A percentile compares a stretch with the other conserved stretches of the same genome.
These are phyloP conservation scores for Albatrellus ellisii DNA, from an alignment of 768 basidiomycete genomes.

Conservation along the genomic window DNA sequence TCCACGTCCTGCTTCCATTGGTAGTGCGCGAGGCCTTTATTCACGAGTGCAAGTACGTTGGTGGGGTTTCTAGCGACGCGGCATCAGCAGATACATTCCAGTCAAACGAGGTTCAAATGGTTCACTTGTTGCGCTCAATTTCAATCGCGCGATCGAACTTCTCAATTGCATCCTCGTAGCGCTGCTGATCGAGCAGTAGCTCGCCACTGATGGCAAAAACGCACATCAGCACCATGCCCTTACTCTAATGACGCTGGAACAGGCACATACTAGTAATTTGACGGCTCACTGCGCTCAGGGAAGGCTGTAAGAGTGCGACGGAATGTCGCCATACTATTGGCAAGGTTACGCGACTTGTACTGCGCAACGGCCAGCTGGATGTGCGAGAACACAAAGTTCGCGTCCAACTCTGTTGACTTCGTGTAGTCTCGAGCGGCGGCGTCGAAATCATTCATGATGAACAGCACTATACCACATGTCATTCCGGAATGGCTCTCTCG, in stretches of 20 bases:
- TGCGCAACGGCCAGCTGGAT: constrained; percentile 96
- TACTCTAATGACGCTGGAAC: neutral
- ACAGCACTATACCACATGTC: constrained; percentile 46
- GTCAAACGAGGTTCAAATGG: too few relatives aligned
- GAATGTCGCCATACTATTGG: constrained; percentile 85
- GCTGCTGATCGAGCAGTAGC: constrained; percentile 81
- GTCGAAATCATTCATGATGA: constrained; percentile 85
- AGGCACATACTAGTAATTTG: constrained; percentile 80
- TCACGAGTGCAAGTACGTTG: constrained; percentile 90
- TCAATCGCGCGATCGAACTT: constrained; percentile 90
- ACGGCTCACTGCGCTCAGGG: constrained; percentile 78
- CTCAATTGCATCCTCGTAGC: constrained; percentile 79
- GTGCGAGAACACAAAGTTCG: constrained; percentile 88
- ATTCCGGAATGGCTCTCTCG: neutral
- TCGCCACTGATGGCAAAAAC: constrained; percentile 53
- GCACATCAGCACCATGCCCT: constrained; percentile 1
- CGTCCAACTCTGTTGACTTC: constrained; percentile 79
- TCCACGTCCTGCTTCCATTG: constrained; percentile 90
- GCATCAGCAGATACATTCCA: constrained; percentile 18
- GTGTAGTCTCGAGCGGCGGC: constrained; percentile 86
- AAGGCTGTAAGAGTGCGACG: constrained; percentile 72
- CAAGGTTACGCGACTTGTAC: constrained; percentile 76
- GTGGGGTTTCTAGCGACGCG: constrained; percentile 25
- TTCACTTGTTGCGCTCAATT: constrained; percentile 67
- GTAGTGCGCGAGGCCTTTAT: constrained; percentile 94